Conservation (phyloP, 2,329 filamentous ascomycete genomes). For the Mycosphaerella sp. region DNA sequence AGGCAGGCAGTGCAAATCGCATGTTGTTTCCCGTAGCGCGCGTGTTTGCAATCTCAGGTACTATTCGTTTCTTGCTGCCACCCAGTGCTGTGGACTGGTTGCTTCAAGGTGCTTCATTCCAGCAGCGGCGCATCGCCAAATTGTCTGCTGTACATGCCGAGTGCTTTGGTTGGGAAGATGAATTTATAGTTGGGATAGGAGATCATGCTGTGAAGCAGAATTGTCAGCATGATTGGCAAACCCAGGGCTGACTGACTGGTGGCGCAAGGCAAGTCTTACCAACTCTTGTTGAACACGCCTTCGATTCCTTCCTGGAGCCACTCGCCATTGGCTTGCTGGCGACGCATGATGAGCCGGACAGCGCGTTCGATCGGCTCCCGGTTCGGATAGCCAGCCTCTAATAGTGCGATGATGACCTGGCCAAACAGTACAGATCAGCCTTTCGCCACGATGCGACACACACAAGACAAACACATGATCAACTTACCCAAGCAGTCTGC, state of each 20-base stretch:
- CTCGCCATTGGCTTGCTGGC: conserved; percentile 83
- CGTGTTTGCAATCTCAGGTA: too few relatives aligned
- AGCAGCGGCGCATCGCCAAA: conserved; percentile 55
- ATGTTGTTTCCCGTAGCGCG: too few relatives aligned
- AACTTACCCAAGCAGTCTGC: conserved; percentile 82
- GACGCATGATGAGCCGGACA: conserved; percentile 71
- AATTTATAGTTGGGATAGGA: conserved; percentile 99
- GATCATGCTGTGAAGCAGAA: conserved; percentile 64
- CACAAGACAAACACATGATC: conserved; percentile 55
- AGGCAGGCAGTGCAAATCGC: too few relatives aligned
- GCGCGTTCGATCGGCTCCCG: conserved; percentile 65
- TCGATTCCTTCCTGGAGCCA: conserved; percentile 96
- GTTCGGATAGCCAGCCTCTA: conserved; percentile 77
- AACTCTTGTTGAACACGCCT: conserved; percentile 97
- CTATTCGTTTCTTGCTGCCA: too few relatives aligned
- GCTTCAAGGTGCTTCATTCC: too few relatives aligned
- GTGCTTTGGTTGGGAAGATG: conserved; percentile 84
- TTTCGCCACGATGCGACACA: conserved; percentile 17
- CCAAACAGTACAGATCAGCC: conserved; percentile 1
- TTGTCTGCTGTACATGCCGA: conserved; percentile 76
- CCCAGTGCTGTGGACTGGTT: too few relatives aligned
- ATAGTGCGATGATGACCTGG: conserved; percentile 55
- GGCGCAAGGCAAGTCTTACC: conserved; percentile 57
- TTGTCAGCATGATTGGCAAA: conserved; percentile 9
- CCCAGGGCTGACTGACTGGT: too few relatives aligned